Evolutionary conservation across 192 early-diverging fungal species (phyloP).

Genomic region (Glomus cerebriforme): DNA sequence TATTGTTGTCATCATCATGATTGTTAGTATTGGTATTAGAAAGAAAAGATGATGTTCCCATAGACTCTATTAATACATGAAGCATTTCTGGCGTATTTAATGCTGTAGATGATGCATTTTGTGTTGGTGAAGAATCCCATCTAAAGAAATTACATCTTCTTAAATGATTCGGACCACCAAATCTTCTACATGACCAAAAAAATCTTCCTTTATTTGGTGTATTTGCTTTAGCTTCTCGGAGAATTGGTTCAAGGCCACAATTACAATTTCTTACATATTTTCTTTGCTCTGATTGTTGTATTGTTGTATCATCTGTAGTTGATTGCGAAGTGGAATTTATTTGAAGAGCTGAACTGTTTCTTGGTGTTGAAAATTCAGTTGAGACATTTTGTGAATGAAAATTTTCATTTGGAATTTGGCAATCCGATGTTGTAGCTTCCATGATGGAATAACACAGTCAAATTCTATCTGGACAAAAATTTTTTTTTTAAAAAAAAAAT

Average conservation of each 20-base stretch:
- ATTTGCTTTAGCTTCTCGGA: not conserved
- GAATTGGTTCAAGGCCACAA: not conserved
- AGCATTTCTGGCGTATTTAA: not conserved
- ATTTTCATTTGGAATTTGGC: no score
- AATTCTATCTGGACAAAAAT: no score
- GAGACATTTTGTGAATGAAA: not conserved
- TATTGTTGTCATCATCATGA: not conserved
- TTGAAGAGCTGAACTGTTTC: not conserved
- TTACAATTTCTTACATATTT: not conserved
- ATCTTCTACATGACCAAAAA: not conserved
- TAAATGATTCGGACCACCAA: not conserved
- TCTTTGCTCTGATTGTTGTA: not conserved
- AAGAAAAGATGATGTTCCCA: no score
- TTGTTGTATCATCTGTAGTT: not conserved
- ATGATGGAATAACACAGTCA: no score
- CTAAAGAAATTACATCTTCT: not conserved
- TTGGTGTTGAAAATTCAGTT: not conserved
- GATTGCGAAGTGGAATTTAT: not conserved
- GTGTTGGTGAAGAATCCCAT: not conserved
- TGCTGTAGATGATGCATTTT: not conserved
- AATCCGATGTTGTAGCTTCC: no score
- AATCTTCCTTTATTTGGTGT: not conserved
- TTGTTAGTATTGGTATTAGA: not conserved
- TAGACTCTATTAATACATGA: not conserved
- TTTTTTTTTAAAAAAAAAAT: no score